A percentile compares a stretch with the other conserved stretches of the same genome.
Conservation (phyloP, 257 asterid genomes). For the Ilex asprella region DNA sequence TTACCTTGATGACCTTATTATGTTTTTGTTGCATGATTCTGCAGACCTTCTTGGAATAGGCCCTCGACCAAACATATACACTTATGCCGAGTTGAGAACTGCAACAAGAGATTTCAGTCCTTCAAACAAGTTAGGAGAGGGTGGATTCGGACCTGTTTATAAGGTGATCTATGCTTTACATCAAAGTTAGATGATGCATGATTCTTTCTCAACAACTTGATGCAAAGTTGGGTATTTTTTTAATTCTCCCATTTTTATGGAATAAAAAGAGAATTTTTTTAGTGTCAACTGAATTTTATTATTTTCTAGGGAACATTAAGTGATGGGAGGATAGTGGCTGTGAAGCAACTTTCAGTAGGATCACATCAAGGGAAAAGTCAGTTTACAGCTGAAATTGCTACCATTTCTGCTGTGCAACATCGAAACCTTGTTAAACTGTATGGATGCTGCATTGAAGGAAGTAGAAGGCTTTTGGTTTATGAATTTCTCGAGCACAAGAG, state of each 20-base stretch:
- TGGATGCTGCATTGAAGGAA: neutral
- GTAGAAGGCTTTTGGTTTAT: neutral
- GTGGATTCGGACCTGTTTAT: conserved; percentile 3
- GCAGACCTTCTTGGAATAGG: neutral
- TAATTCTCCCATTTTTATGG: no score
- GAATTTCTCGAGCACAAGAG: conserved; percentile 2
- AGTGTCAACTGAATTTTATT: neutral
- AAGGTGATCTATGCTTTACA: neutral
- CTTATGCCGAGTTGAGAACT: neutral
- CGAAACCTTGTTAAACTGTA: neutral
- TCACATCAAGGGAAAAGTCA: neutral
- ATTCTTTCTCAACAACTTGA: no score
- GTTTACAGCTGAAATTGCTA: conserved; percentile 1
- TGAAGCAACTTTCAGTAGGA: neutral
- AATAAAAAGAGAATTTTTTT: no score
- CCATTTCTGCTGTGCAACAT: neutral
- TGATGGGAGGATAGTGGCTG: neutral
- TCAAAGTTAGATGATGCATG: no score
- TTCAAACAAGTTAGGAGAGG: neutral
- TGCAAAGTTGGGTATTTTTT: no score
- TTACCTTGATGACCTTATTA: neutral
- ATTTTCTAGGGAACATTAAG: neutral
- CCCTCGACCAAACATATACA: neutral
- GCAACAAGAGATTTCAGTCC: neutral
- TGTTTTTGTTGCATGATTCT: neutral